A percentile compares a stretch with the other conserved stretches of the same genome.
These are phyloP conservation scores for Sugiyamaella neomexicana DNA, from an alignment of 1,139 yeast genomes.

Conservation along the genomic window DNA sequence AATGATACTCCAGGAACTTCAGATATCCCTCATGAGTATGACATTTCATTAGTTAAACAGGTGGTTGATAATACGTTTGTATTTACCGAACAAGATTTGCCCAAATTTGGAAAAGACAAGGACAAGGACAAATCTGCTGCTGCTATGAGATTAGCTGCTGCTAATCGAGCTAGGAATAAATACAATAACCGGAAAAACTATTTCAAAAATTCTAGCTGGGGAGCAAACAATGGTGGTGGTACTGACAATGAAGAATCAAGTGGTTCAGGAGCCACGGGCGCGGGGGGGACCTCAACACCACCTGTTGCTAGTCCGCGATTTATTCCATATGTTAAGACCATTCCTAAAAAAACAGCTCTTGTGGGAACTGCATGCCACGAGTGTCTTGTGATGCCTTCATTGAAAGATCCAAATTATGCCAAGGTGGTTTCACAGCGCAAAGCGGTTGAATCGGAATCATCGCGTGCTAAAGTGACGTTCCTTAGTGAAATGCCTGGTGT, in stretches of 20 bases:
- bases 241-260: neutral
- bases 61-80: conserved; percentile 79
- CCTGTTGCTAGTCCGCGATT: conserved; percentile 19
- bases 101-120: conserved; percentile 40
- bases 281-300: conserved; percentile 5
- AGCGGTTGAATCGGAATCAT: conserved; percentile 41
- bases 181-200: conserved; percentile 43
- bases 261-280: conserved; percentile 26
- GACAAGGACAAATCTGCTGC: conserved; percentile 12
- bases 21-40: conserved; percentile 81
- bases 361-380: conserved; percentile 91
- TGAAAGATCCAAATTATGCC: conserved; percentile 66
- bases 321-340: conserved; percentile 36
- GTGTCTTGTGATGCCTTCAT: conserved; percentile 81
- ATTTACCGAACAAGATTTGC: conserved; percentile 85
- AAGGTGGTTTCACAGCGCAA: conserved; percentile 59
- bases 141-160: conserved; percentile 7
- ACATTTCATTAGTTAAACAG: conserved; percentile 71
- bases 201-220: conserved; percentile 5
- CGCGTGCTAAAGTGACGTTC: conserved; percentile 74
- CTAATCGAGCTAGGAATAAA: conserved; percentile 39
- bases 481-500: conserved; percentile 86
- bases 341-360: conserved; percentile 68
- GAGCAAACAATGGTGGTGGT: neutral
- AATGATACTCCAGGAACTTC: conserved; percentile 45